Evolutionary conservation across 306 rosid genomes (phyloP).

Genomic region (Castanea crenata): DNA sequence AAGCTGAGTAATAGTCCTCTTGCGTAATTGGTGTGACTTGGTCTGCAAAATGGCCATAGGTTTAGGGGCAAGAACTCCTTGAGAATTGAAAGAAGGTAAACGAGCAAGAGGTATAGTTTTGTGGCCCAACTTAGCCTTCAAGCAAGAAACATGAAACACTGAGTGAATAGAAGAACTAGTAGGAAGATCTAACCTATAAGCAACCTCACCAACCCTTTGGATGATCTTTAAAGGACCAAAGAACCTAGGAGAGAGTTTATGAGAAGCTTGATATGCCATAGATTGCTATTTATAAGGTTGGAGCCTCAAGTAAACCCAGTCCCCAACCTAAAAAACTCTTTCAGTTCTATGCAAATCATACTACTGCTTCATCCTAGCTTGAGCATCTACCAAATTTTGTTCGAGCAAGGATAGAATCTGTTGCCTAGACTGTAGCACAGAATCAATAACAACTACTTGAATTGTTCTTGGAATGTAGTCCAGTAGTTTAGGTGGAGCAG

Average conservation of each 20-base stretch:
- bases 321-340: not conserved
- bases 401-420: not conserved
- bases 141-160: not conserved
- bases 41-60: no score
- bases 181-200: not conserved
- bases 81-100: no score
- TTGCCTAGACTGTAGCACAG: no score
- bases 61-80: no score
- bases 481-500: not conserved
- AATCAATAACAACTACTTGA: not conserved
- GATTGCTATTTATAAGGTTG: not conserved
- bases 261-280: accelerated
- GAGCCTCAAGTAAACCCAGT: not conserved
- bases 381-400: not conserved
- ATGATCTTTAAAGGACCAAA: not conserved
- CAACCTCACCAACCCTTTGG: not conserved
- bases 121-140: no score
- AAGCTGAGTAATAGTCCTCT: no score
- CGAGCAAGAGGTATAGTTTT: no score
- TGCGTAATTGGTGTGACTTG: accelerated
- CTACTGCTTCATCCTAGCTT: not conserved
- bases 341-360: not conserved
- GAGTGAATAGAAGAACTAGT: not conserved
- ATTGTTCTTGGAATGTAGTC: not conserved
- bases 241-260: not conserved